phyloP scores from a whole-genome alignment of 768 basidiomycete species.

The Neoboletus magnificus region DNA sequence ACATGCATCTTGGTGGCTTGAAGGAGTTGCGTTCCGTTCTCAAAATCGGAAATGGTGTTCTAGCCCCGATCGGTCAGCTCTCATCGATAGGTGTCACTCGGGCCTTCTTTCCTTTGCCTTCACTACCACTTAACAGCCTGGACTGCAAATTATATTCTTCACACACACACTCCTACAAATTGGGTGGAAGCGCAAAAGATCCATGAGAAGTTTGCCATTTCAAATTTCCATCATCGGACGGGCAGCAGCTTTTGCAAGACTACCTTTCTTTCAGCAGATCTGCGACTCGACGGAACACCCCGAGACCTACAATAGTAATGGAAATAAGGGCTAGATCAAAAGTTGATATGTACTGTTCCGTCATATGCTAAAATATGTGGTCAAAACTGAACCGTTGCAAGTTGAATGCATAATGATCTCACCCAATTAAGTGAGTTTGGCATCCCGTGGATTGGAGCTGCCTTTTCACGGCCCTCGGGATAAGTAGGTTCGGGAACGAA shows the following conservation, averaged over 20 bases:
- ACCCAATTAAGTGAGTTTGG: no score
- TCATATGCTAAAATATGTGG: no score
- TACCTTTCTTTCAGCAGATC: not conserved
- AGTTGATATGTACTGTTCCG: not conserved
- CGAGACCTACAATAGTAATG: conserved; percentile 1
- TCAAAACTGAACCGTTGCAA: not conserved
- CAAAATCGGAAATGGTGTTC: not conserved
- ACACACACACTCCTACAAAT: not conserved
- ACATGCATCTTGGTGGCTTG: no score
- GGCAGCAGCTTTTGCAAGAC: conserved; percentile 4
- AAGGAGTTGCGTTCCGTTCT: no score
- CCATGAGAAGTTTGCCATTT: not conserved
- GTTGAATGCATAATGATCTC: not conserved
- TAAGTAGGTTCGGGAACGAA: no score
- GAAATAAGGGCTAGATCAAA: not conserved
- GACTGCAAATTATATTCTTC: no score
- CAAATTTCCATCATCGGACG: not conserved
- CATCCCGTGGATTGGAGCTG: no score
- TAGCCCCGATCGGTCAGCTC: not conserved
- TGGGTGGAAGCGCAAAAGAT: not conserved
- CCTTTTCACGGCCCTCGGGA: no score
- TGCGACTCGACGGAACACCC: conserved; percentile 2
- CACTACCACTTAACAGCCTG: not conserved
- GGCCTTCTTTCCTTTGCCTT: not conserved
- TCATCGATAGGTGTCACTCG: not conserved